Evolutionary conservation across 208 protist species (phyloP), one percentile per base, ranked within the genome.

Genomic region (Crithidia sp.): DNA sequence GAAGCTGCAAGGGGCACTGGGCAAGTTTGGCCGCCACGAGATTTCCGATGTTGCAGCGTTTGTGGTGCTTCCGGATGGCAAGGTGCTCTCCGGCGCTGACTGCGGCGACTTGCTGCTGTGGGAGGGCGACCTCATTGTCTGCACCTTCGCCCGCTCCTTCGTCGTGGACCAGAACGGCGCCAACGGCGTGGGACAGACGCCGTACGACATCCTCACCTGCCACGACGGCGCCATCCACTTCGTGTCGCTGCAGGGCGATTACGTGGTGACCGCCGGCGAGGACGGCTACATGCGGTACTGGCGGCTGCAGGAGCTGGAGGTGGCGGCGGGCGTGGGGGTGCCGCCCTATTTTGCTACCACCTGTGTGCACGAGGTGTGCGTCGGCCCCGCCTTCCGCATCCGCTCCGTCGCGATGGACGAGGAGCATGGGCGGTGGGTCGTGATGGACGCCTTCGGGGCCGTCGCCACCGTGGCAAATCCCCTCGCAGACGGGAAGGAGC

Each of bases 11-110:
- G 96, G 98, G 28, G 82, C 93, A 13, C 89, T 99, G 56, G 98
- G 98, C 36, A 99, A 99, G 84, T 99, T 99, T 74, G 98, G 98
- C 10, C 96, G 96, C 7, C 89, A 99, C 49, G 98, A 99, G 66
- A 98, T 99, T 19, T 96, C 95, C 37, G 97, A 99, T 81, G 90
- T 99, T 36, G 80, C 87, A 7, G 95, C 89, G 5, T 99, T 97
- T 73, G 93, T 78, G 60, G 87, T 98, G 70, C 79, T 99, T 12
- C 82, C 96, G 2, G 95, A 98, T 72, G 96, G 95, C 55, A 99
- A 99, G 76, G 95, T 99, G 36, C 66, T 99, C 7, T 97, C 89
- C 8, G 98, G 98, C 36, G 94, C 96, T 7, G 98, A 99, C 76
- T 74, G 56, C 60, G 98, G 98, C 7, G 90, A 88, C 62, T 78